These are phyloP conservation scores for Penicillium waksmanii DNA, from an alignment of 495 filamentous ascomycete species.

Conservation along the genomic window DNA sequence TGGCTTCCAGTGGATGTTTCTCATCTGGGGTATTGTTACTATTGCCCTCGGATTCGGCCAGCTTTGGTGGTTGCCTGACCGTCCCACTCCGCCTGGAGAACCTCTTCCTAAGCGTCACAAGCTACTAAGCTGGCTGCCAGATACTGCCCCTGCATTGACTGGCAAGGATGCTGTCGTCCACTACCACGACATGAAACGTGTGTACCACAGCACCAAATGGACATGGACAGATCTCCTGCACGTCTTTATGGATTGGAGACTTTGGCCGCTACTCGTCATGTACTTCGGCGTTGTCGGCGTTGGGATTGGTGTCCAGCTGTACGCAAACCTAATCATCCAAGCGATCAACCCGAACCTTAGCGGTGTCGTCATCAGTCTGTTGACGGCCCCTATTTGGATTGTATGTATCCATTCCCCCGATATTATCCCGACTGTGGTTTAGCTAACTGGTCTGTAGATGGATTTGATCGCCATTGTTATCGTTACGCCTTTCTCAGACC, in stretches of 20 bases:
- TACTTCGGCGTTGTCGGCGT: constrained; percentile 95
- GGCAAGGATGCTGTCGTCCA: constrained; percentile 81
- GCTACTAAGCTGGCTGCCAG: constrained; percentile 62
- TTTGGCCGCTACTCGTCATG: constrained; percentile 86
- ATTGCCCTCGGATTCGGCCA: constrained; percentile 70
- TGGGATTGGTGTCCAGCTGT: constrained; percentile 85
- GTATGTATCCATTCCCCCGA: constrained; percentile 47
- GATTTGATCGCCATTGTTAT: constrained; percentile 87
- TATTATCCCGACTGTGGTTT: neutral
- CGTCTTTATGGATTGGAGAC: constrained; percentile 80
- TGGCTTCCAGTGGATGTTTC: constrained; percentile 95
- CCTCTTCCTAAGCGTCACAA: constrained; percentile 37
- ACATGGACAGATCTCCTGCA: constrained; percentile 63
- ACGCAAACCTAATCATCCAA: constrained; percentile 83
- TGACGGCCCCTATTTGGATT: constrained; percentile 92
- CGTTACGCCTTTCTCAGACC: constrained; percentile 81
- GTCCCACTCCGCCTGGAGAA: constrained; percentile 70
- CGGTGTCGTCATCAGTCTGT: constrained; percentile 74
- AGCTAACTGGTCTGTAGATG: constrained; percentile 55
- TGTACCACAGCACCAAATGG: constrained; percentile 76
- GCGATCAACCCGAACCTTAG: constrained; percentile 73
- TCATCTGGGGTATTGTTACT: constrained; percentile 79
- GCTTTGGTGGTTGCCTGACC: constrained; percentile 90
- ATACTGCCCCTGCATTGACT: constrained; percentile 68
- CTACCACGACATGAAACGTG: constrained; percentile 80